These are phyloP conservation scores for Pichia cephalocereana DNA, from an alignment of 805 yeast genomes.

Conservation along the genomic window DNA sequence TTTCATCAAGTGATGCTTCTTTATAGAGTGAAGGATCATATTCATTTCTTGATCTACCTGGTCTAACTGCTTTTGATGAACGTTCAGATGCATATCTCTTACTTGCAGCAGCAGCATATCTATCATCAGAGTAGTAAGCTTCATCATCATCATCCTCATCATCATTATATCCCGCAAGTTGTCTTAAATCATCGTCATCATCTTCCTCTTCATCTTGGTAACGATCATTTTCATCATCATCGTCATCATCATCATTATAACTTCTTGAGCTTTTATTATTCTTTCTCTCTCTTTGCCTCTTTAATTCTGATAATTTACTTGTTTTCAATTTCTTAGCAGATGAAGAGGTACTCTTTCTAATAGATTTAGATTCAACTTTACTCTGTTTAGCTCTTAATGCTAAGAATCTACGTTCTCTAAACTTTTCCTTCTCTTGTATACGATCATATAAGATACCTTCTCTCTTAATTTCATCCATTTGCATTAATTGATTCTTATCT, in stretches of 20 bases:
- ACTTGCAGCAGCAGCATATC: conserved; percentile 4
- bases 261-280: conserved; percentile 12
- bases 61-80: conserved; percentile 24
- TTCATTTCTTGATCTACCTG: conserved; percentile 25
- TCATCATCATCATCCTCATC: conserved; percentile 27
- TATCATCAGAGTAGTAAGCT: conserved; percentile 20
- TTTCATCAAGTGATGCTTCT: conserved; percentile 48
- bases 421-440: conserved; percentile 83
- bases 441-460: conserved; percentile 89
- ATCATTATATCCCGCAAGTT: conserved; percentile 25
- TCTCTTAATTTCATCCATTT: conserved; percentile 85
- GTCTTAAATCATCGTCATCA: conserved; percentile 36
- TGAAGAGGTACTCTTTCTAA: conserved; percentile 19
- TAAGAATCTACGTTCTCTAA: conserved; percentile 72
- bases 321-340: conserved; percentile 23
- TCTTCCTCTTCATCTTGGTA: conserved; percentile 28
- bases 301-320: conserved; percentile 27
- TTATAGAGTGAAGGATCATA: conserved; percentile 28
- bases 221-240: conserved; percentile 28
- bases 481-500: conserved; percentile 57
- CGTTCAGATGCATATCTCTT: conserved; percentile 17
- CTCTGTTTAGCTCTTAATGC: conserved; percentile 70
- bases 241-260: conserved; percentile 15
- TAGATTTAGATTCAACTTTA: conserved; percentile 28
- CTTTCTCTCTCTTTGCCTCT: conserved; percentile 29